These are phyloP conservation scores for Lactuca saligna DNA, from an alignment of 129 eudicot species.

Conservation along the genomic window DNA sequence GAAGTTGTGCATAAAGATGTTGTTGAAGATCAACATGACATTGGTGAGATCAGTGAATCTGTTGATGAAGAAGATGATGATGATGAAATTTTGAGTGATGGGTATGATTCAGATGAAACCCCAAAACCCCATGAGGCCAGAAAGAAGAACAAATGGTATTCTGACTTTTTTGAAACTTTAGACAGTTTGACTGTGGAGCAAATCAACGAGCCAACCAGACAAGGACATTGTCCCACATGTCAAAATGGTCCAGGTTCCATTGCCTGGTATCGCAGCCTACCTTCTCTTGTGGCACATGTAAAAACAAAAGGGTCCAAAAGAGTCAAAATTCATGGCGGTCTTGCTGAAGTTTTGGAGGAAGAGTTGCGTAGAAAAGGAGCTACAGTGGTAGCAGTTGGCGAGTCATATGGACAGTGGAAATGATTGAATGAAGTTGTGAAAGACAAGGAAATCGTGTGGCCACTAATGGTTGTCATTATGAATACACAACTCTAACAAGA, in stretches of 20 bases:
- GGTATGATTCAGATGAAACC: slow-evolving; percentile 67
- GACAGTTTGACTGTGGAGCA: slow-evolving; percentile 52
- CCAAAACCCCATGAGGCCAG: slow-evolving; percentile 56
- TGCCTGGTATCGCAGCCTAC: slow-evolving; percentile 76
- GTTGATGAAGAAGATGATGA: slow-evolving; percentile 81
- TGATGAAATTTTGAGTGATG: slow-evolving; percentile 60
- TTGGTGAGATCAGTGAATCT: slow-evolving; percentile 52
- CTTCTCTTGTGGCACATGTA: slow-evolving; percentile 69
- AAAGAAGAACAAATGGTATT: slow-evolving; percentile 58
- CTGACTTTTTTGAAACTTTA: slow-evolving; percentile 47
- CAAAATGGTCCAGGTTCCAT: slow-evolving; percentile 84
- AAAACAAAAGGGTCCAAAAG: slow-evolving; percentile 73
- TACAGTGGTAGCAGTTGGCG: slow-evolving; percentile 60
- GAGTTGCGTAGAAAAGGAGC: slow-evolving; percentile 65
- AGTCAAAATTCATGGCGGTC: slow-evolving; percentile 71
- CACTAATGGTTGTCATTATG: slow-evolving; percentile 87
- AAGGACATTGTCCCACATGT: slow-evolving; percentile 93
- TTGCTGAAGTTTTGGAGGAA: slow-evolving; percentile 70
- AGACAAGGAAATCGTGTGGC: slow-evolving; percentile 84
- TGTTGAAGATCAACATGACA: slow-evolving; percentile 26
- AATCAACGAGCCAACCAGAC: slow-evolving; percentile 61
- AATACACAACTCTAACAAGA: slow-evolving; percentile 68
- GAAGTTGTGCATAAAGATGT: no score
- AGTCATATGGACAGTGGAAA: slow-evolving; percentile 67
- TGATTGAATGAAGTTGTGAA: slow-evolving; percentile 41